Evolutionary conservation across 805 yeast species (phyloP), one percentile per base, ranked within the genome.

Genomic region (Kodamaea kaohsiungensis): DNA sequence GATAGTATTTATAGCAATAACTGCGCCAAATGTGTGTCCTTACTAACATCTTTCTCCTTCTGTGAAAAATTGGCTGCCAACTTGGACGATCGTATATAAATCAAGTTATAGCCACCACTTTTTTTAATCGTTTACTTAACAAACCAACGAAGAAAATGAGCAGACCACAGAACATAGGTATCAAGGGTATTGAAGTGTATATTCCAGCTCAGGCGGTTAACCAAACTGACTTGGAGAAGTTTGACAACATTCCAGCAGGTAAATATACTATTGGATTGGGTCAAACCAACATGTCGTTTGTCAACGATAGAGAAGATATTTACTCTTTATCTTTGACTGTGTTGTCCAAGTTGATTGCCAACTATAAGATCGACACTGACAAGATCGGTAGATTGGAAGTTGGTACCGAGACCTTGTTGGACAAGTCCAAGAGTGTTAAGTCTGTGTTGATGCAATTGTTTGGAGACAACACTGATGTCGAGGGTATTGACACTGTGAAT

Each of bases 181-280:
- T 95, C 76, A 93, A 93, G 72, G 99, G 96, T 72, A 83, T 95
- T 63, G 98, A 95, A 76, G 79, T 91, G 56, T 95, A 95, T 77
- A 79, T 91, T 67, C 98, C 99, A 46, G 78, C 85, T 42, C 88
- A 85, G 72, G 82, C 82, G 63, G 98, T 95, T 57, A 87, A 83
- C 79, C 98, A 95, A 78, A 77, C 86, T 48, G 98, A 90, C 53
- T 78, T 95, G 61, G 99, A 95, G 73, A 76, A 80, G 60, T 85
- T 76, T 65, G 96, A 92, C 70, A 89, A 88, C 54, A 92, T 93
- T 57, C 83, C 98, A 18, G 78, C 88, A 53, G 99, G 99, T 56
- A 95, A 95, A 73, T 95, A 91, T 82, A 95, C 99, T 69, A 93
- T 95, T 72, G 99, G 99, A 49, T 82, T 95, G 57, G 99, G 99